These are phyloP conservation scores for Gossypium davidsonii DNA, from an alignment of 441 rosid species.

Conservation along the genomic window DNA sequence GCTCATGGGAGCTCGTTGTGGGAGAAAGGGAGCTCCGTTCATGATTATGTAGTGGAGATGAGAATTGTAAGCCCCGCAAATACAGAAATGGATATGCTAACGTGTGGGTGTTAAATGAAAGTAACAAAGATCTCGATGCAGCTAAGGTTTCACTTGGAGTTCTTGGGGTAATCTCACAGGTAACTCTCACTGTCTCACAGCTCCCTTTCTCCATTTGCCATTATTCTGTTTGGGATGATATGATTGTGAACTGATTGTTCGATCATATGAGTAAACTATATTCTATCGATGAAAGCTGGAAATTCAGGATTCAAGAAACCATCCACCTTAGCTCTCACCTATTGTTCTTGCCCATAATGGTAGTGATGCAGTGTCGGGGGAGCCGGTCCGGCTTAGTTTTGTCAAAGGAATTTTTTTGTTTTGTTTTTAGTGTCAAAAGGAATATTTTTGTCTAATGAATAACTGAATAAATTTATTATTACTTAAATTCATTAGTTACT, in stretches of 20 bases:
- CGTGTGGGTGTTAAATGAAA: constrained; percentile 38
- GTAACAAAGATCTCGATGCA: constrained; percentile 39
- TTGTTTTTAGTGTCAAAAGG: too few relatives aligned
- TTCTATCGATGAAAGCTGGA: neutral
- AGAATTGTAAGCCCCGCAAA: constrained; percentile 54
- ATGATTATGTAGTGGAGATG: constrained; percentile 53
- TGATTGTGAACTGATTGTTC: neutral
- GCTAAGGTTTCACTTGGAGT: constrained; percentile 77
- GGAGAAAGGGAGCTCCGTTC: constrained; percentile 70
- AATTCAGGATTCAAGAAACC: neutral
- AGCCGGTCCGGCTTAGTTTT: too few relatives aligned
- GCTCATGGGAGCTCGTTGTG: constrained; percentile 82
- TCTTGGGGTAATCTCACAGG: constrained; percentile 68
- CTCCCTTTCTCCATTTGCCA: neutral
- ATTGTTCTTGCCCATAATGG: neutral
- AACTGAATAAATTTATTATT: too few relatives aligned
- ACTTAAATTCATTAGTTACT: too few relatives aligned
- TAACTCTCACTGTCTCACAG: constrained; percentile 2
- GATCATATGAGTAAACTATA: neutral
- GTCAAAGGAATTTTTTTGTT: too few relatives aligned
- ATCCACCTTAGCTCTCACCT: neutral
- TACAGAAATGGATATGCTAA: constrained; percentile 36
- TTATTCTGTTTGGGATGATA: neutral
- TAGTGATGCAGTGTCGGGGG: neutral
- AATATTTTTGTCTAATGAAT: too few relatives aligned